Base-by-base conservation (phyloP, 2,329 filamentous ascomycete species). In the Aspergillus pseudoviridinutans region DNA sequence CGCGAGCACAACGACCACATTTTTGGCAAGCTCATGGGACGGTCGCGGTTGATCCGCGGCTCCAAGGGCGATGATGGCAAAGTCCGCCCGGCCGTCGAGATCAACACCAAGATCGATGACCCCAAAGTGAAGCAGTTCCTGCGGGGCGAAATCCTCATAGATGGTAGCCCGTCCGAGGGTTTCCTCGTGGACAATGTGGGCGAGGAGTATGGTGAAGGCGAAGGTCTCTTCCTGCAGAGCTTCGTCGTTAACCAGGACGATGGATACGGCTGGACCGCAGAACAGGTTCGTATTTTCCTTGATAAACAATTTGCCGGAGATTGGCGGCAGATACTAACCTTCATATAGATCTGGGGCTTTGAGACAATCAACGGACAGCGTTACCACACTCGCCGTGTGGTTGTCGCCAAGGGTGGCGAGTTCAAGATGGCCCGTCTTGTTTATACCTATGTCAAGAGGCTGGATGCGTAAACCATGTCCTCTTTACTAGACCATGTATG, bases 1-100 rank as follows among this genome's bases (percentile, higher is more conserved):
- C 86, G 88, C 65, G 82, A 84, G 61, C 90, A 92, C 78, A 78
- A 77, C 25, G 91, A 96, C 79, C 87, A 86, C 80, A 83, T 96
- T 64, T 96, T 95, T 72, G 92, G 92, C 58, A 78, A 76, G 55
- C 82, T 94, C 61, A 78, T 79, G 53, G 90, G 88, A 57, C 80
- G 80, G 59, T 84, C 81, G 47, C 75, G 78, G 49, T 86, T 81
- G 70, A 64, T 84, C 58, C 69, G 70, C 20, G 70, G 65, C 10
- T 61, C 61, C 10, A 66, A 74, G 58, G 67, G 66, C 10, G 68
- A 75, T 22, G 78, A 74, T 47, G 70, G 68, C 35, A 75, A 73
- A 62, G 66, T 72, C 25, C 68, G 70, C 1, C 74, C 74, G 1
- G 60, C 64, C 9, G 42, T 75, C 28, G 68, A 76, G 3, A 52